Evolutionary conservation across 1,284 basidiomycete genomes (phyloP), one percentile per base, ranked within the genome.

Genomic region (Ceratobasidium theobromae): DNA sequence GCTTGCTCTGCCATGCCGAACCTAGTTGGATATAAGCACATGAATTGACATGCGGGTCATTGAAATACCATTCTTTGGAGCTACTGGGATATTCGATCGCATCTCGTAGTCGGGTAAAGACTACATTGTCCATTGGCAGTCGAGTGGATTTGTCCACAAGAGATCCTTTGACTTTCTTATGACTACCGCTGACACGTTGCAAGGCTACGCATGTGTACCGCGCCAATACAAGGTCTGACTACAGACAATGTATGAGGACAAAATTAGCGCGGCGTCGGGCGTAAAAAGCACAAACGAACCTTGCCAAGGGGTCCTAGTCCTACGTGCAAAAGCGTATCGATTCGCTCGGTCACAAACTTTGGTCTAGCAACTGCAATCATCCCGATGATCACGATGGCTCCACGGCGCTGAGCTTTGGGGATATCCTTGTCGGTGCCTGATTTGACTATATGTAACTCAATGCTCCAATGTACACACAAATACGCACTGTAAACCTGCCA

Each of bases 81-180:
- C 86, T 82, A 62, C 86, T 89, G 0, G 91, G 88, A 52, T 85
- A 80, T 72, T 93, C 85, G 52, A 97, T 83, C 4, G 86, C 82
- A 1, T 89, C 87, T 72, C 91, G 85, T 2, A 99, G 80, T 71
- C 90, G 90, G 33, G 80, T 80, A 78, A 99, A 98, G 55, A 99
- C 86, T 0, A 86, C 81, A 69, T 89, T 91, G 46, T 90, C 87
- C 91, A 98, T 98, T 1, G 90, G 88, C 58, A 95, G 80, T 2
- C 96, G 86, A 65, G 95, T 82, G 4, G 86, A 90, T 72, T 93
- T 92, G 79, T 98, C 93, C 25, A 87, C 79, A 14, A 98, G 83
- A 0, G 94, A 96, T 1, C 93, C 96, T 80, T 99, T 99, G 71
- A 99, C 86, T 76, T 98, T 99, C 81, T 98, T 99, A 32, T 87